phyloP scores from a whole-genome alignment of 140 eudicot genomes.

The Bidens hawaiensis region DNA sequence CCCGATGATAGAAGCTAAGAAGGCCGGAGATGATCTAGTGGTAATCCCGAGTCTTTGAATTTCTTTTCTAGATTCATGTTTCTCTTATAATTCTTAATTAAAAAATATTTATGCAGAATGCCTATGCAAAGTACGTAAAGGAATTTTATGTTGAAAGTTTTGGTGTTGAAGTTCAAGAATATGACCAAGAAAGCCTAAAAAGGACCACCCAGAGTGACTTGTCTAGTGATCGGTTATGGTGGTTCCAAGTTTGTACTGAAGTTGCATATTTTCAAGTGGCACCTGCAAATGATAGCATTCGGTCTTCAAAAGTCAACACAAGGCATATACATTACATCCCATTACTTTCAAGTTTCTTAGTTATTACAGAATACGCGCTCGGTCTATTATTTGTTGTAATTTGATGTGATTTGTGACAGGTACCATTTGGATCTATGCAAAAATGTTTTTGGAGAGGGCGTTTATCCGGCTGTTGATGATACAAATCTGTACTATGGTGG shows the following conservation, averaged over 20 bases:
- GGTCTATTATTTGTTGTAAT: background rate
- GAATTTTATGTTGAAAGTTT: constrained; percentile 48
- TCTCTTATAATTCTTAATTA: background rate
- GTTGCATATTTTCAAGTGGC: constrained; percentile 99
- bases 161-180: constrained; percentile 60
- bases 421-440: constrained; percentile 97
- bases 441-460: constrained; percentile 84
- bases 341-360: background rate
- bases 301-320: constrained; percentile 70
- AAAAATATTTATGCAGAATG: constrained; percentile 43
- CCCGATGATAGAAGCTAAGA: constrained; percentile 81
- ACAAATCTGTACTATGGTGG: constrained; percentile 97
- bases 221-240: constrained; percentile 77
- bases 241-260: constrained; percentile 99
- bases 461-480: constrained; percentile 72
- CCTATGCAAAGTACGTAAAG: constrained; percentile 80
- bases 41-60: constrained; percentile 36
- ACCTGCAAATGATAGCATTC: constrained; percentile 79
- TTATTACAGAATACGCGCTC: background rate
- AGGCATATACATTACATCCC: constrained; percentile 36
- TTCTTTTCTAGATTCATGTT: background rate
- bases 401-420: constrained; percentile 40
- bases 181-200: constrained; percentile 66
- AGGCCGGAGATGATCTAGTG: constrained; percentile 82
- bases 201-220: constrained; percentile 35